Evolutionary conservation across 495 filamentous ascomycete species (phyloP).

Genomic region (Friedmanniomyces simplex): DNA sequence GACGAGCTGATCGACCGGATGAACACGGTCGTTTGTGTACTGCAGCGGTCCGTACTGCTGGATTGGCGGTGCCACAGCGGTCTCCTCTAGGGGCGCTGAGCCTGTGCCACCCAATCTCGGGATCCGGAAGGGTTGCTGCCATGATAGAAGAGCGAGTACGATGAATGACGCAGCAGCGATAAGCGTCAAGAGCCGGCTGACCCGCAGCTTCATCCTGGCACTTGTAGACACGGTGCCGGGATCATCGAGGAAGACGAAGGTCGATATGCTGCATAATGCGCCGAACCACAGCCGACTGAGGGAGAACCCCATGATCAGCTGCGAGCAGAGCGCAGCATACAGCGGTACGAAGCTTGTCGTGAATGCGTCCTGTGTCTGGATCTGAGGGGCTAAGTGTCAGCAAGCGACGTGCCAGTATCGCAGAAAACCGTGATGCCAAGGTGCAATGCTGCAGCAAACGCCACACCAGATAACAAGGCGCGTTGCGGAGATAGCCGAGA

Average conservation of each 20-base stretch:
- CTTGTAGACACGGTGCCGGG: neutral
- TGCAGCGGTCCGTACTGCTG: constrained; percentile 20
- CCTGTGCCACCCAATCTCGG: neutral
- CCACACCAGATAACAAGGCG: neutral
- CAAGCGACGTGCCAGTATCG: neutral
- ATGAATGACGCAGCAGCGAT: constrained; percentile 18
- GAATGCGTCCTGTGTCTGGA: constrained; percentile 15
- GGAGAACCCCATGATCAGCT: constrained; percentile 10
- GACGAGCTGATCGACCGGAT: constrained; percentile 46
- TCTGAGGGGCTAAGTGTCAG: constrained; percentile 6
- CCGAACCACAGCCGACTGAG: constrained; percentile 19
- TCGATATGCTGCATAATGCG: constrained; percentile 9
- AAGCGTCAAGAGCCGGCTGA: constrained; percentile 10
- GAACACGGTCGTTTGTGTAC: constrained; percentile 25
- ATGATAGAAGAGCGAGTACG: constrained; percentile 1
- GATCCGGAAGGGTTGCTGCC: constrained; percentile 6
- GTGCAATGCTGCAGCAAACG: no score
- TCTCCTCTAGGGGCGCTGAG: neutral
- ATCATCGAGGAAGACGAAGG: constrained; percentile 13
- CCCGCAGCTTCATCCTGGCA: constrained; percentile 3
- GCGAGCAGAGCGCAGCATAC: constrained; percentile 11
- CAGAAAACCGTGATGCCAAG: neutral
- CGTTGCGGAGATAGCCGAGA: neutral
- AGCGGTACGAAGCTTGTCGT: constrained; percentile 14
- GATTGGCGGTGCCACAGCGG: neutral